Base-by-base conservation (phyloP, 177 flowering plant species). In the Vitis hybrid region DNA sequence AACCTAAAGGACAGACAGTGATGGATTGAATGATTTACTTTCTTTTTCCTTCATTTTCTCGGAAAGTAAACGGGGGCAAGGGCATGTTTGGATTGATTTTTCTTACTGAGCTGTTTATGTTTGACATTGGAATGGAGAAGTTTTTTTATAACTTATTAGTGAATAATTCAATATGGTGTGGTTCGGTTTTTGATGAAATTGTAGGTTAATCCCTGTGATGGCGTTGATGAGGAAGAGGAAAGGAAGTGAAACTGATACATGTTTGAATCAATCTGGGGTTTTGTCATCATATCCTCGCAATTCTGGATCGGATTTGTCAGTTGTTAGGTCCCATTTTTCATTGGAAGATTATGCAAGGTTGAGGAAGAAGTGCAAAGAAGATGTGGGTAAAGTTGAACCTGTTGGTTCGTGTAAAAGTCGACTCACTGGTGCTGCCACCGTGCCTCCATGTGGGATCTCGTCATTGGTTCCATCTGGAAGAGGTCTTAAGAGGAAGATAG, bases 401-500 rank as follows among this genome's bases (percentile, higher is more conserved):
- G 66, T 64, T 51, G 70, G 58, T 75, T 82, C 82, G 0, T 73
- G 68, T 56, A 82, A 76, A 59, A 82, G 79, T 64, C 81, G 86
- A 74, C 71, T 84, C 57, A 79, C 74, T 4, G 90, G 84, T 2
- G 66, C 82, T 54, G 87, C 84, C 3, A 87, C 91, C 9, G 91
- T 87, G 1, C 89, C 91, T 0, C 83, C 87, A 2, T 84, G 83
- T 69, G 88, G 87, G 34, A 75, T 80, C 19, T 80, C 85, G 0
- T 77, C 81, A 5, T 69, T 78, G 70, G 78, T 77, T 16, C 59
- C 69, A 1, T 65, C 81, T 29, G 88, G 87, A 22, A 79, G 90
- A 71, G 91, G 91, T 45, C 76, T 84, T 53, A 89, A 89, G 81
- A 80, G 93, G 80, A 89, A 87, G 82, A 89, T 87, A 45, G 91